Evolutionary conservation across 2,329 filamentous ascomycete species (phyloP), one percentile per base, ranked within the genome.

Genomic region (Macrophomina phaseolina): DNA sequence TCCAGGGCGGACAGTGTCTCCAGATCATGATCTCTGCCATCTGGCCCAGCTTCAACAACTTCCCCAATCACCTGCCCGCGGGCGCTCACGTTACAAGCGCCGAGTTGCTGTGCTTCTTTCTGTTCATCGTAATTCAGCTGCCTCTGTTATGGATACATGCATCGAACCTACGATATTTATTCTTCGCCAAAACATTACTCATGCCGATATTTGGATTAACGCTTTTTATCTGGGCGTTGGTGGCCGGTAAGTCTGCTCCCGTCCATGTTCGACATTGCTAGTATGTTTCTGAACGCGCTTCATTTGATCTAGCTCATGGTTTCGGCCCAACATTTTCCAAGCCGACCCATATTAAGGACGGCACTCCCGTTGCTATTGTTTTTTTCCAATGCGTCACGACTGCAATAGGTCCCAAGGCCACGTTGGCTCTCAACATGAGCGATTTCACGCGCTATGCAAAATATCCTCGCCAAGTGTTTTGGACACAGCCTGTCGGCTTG

Each of bases 291-390:
- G 11, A 38, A 18, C 6, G 14, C 34, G 7, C 8, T 5, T 32
- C 14, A 12, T 14, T 23, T 23, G 23, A 2, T 2, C 14, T 18
- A 64, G 63, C 63, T 58, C 51, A 58, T 12, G 63, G 63, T 36
- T 65, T 65, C 28, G 75, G 75, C 5, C 74, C 73, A n/a, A 70
- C 76, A 2, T 67, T 77, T n/a, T 70, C 68, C 5, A 69, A 70
- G 42, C 72, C 72, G 14, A 72, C 70, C 2, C 48, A 61, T 1
- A 70, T 71, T 30, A 64, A 65, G 7, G 63, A 68, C 23, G 69
- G 68, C 9, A 70, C 64, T 3, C 65, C 68, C 1, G 56, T 53
- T 23, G 69, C 36, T n/a, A 65, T 70, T 1, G 65, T 71, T 11
- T 71, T 71, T 46, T 66, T 70, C 28, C 64, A 69, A 9, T 70